phyloP scores from a whole-genome alignment of 805 yeast genomes.

The Clavispora vitiphila region DNA sequence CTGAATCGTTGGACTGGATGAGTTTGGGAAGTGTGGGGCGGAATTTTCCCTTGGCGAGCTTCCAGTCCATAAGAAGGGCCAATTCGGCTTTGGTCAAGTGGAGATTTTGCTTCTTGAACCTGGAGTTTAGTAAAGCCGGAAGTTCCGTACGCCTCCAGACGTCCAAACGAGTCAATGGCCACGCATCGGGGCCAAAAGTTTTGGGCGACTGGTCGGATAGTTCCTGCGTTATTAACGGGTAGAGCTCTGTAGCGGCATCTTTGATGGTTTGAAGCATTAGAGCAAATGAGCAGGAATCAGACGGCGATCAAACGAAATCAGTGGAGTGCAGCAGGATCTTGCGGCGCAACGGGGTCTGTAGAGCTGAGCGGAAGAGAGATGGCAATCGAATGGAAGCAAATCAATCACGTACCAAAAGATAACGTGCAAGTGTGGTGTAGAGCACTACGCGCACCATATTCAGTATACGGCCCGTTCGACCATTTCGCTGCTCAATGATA shows the following conservation, averaged over 20 bases:
- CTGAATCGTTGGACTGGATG: constrained; percentile 31
- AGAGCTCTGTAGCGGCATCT: constrained; percentile 15
- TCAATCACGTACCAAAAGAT: too few species aligned
- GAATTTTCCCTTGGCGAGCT: constrained; percentile 37
- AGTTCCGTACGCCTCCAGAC: constrained; percentile 30
- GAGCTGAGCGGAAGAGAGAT: too few species aligned
- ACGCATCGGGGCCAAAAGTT: constrained; percentile 19
- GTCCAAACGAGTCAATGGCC: constrained; percentile 32
- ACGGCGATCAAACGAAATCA: too few species aligned
- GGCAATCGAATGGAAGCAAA: too few species aligned
- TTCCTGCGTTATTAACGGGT: constrained; percentile 22
- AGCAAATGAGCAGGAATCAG: too few species aligned
- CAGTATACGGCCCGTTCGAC: too few species aligned
- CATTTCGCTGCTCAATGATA: too few species aligned
- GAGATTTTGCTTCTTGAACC: constrained; percentile 18
- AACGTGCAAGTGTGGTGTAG: too few species aligned
- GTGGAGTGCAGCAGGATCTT: too few species aligned
- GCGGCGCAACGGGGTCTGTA: too few species aligned
- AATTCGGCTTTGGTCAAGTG: constrained; percentile 37
- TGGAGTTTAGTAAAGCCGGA: constrained; percentile 21
- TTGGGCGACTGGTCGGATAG: constrained; percentile 23
- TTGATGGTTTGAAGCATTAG: background rate
- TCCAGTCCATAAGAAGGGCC: constrained; percentile 44
- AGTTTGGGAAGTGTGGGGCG: constrained; percentile 41
- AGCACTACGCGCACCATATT: too few species aligned